Percentiles rank a stretch among this genome's conserved stretches.
Evolutionary conservation across 2,329 filamentous ascomycete genomes (phyloP).

Genomic region (Pyrenochaeta sp.): DNA sequence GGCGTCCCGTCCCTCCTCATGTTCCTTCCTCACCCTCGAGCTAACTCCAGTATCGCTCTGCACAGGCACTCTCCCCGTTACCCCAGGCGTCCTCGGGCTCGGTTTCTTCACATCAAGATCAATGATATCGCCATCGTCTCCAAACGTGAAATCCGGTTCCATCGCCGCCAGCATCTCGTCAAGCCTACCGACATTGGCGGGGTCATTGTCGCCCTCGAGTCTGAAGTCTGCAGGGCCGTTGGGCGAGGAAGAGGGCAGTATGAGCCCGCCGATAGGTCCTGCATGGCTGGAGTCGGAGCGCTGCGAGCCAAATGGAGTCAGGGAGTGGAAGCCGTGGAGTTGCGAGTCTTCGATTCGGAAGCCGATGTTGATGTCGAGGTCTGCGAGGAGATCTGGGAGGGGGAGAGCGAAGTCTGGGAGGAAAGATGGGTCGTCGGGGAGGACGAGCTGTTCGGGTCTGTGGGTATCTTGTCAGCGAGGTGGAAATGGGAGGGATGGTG

Average conservation of each 20-base stretch:
- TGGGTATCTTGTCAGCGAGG: slow-evolving; percentile 9
- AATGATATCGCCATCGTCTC: slow-evolving; percentile 66
- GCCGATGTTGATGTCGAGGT: slow-evolving; percentile 50
- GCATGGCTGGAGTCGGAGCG: slow-evolving; percentile 30
- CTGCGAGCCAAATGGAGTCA: slow-evolving; percentile 43
- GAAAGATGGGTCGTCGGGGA: slow-evolving; percentile 85
- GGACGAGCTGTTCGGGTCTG: slow-evolving; percentile 77
- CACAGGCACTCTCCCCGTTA: slow-evolving; percentile 16
- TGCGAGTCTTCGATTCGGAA: slow-evolving; percentile 43
- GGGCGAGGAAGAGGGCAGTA: slow-evolving; percentile 59
- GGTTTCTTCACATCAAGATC: slow-evolving; percentile 47
- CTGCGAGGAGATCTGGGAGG: slow-evolving; percentile 61
- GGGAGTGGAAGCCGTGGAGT: slow-evolving; percentile 48
- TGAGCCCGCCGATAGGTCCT: slow-evolving; percentile 39
- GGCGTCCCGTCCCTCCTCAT: slow-evolving; percentile 49
- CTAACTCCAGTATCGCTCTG: slow-evolving; percentile 46
- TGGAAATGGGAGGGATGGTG: neutral
- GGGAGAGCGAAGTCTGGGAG: slow-evolving; percentile 70
- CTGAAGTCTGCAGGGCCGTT: slow-evolving; percentile 49
- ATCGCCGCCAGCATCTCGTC: slow-evolving; percentile 52
- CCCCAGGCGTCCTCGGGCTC: slow-evolving; percentile 21
- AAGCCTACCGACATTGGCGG: slow-evolving; percentile 44
- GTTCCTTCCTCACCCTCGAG: slow-evolving; percentile 51
- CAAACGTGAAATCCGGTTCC: slow-evolving; percentile 67
- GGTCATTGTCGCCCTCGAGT: slow-evolving; percentile 52